These are phyloP conservation scores for Brassica juncea DNA, from an alignment of 345 rosid species.

Conservation along the genomic window DNA sequence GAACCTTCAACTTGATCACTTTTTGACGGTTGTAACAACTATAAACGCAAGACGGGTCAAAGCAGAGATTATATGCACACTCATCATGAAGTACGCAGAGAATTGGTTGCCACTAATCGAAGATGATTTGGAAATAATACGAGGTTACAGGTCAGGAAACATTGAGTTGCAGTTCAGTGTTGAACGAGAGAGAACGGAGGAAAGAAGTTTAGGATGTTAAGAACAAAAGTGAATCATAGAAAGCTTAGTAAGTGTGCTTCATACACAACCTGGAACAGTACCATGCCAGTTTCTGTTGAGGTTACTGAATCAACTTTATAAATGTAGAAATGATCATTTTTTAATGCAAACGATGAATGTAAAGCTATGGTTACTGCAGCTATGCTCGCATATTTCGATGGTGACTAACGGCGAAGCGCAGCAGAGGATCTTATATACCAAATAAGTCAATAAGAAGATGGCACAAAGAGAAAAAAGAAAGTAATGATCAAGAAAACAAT, in stretches of 20 bases:
- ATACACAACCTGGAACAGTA: constrained; percentile 56
- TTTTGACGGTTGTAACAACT: constrained; percentile 66
- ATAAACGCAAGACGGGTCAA: constrained; percentile 56
- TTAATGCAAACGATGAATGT: too few species aligned
- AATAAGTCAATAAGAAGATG: too few species aligned
- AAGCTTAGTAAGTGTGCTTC: constrained; percentile 68
- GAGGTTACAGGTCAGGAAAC: constrained; percentile 58
- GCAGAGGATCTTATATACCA: too few species aligned
- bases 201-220: constrained; percentile 44
- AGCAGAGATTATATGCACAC: constrained; percentile 50
- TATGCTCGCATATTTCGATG: too few species aligned
- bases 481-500: too few species aligned
- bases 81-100: constrained; percentile 65
- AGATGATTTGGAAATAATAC: constrained; percentile 56
- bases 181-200: constrained; percentile 41
- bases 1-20: constrained; percentile 61
- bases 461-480: too few species aligned
- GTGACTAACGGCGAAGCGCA: too few species aligned
- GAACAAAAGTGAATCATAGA: constrained; percentile 65
- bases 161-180: constrained; percentile 63
- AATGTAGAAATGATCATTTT: too few species aligned
- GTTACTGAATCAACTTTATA: too few species aligned
- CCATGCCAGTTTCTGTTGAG: constrained; percentile 40
- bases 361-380: too few species aligned
- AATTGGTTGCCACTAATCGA: constrained; percentile 56